Percentiles rank a stretch among this genome's conserved stretches.
phyloP scores from a whole-genome alignment of 768 basidiomycete species.

The Cystobasidium onofrii region DNA sequence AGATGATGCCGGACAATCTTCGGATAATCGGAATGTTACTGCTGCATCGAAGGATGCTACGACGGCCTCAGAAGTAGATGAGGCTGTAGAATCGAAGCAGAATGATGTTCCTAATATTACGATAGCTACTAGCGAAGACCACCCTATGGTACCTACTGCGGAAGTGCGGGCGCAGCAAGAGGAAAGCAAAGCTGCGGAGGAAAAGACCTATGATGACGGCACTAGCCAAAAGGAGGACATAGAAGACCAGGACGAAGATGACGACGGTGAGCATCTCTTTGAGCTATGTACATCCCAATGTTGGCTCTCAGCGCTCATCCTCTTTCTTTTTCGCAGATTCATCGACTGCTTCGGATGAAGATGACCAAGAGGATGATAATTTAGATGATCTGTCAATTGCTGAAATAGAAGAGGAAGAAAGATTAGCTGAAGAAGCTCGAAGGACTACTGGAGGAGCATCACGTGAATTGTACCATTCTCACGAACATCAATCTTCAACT shows the following conservation, averaged over 20 bases:
- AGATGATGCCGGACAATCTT: background rate
- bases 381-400: conserved; percentile 5
- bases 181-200: background rate
- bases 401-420: conserved; percentile 21
- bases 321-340: background rate
- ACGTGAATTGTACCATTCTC: conserved; percentile 1
- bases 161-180: background rate
- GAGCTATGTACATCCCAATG: background rate
- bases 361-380: background rate
- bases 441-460: conserved; percentile 15
- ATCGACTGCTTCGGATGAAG: background rate
- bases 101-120: background rate
- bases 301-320: background rate
- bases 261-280: background rate
- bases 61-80: too few relatives aligned
- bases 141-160: background rate
- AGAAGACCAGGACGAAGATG: background rate
- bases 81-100: background rate
- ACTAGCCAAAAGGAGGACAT: background rate
- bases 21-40: too few relatives aligned
- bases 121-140: background rate
- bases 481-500: conserved; percentile 14
- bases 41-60: too few relatives aligned
- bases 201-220: too few relatives aligned
- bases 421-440: conserved; percentile 16